Base-by-base conservation (phyloP, 257 asterid genomes). In the Gentiana dahurica region DNA sequence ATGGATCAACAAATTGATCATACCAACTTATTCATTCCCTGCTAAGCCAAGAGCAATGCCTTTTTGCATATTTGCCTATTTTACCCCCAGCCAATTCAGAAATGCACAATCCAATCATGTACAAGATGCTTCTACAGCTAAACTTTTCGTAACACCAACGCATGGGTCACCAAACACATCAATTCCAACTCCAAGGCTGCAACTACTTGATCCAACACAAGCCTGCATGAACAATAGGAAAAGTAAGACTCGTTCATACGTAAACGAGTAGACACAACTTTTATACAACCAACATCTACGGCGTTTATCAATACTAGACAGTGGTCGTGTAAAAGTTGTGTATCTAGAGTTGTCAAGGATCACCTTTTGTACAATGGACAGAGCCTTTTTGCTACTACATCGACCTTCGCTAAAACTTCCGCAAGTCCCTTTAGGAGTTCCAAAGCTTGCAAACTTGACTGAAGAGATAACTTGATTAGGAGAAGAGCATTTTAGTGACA, bases 51-150 rank as follows among this genome's bases (percentile, higher is more conserved):
- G 46, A 10, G 46, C 6, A 41, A 41, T 41, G 46, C 46, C 46
- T 41, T 24, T 24, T 24, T 24, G 24, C 24, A 24, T 24, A 24
- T 24, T 24, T 24, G 34, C 33, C 57, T 12, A 36, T 12, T 48
- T 41, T 38, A 54, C 51, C 43, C n/a, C 5, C 48, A 49, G 59
- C 47, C 58, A 54, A 9, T 33, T 4, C 9, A 13, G 3, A 49
- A 48, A 2, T 50, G 34, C 12, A n/a, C 37, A 7, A 8, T 43
- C 3, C 37, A 35, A 34, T 81, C 76, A 84, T 54, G 76, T 57
- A 73, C 97, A 90, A 4, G 88, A 79, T 64, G 88, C 96, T 73
- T 90, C 96, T 50, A 87, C 91, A 58, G 85, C 96, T 67, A 90
- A 80, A 70, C 85, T 74, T 60, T 84, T 84, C 1, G 71, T 59